Conservation (phyloP, 2,329 filamentous ascomycete genomes). For the Colletotrichum truncatum region DNA sequence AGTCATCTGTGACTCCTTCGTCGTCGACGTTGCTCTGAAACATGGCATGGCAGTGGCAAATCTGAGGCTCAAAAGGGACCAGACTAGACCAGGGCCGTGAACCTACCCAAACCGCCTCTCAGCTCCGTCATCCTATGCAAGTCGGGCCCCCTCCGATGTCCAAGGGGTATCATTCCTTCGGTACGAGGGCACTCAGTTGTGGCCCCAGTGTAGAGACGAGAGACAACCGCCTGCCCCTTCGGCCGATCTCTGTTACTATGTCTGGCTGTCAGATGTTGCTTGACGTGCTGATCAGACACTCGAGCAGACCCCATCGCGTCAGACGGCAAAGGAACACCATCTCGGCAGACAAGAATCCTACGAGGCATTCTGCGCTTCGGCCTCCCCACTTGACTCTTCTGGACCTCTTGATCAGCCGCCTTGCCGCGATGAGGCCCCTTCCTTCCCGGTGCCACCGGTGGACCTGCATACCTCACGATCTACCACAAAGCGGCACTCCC, state of each 20-base stretch:
- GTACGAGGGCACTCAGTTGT: not conserved
- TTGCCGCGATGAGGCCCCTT: slow-evolving; percentile 1
- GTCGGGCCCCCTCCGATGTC: slow-evolving; percentile 5
- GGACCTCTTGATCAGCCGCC: slow-evolving; percentile 9
- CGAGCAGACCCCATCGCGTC: slow-evolving; percentile 17
- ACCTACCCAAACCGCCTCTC: not conserved
- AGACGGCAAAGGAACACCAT: slow-evolving; percentile 1
- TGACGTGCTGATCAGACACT: slow-evolving; percentile 15
- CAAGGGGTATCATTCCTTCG: not conserved
- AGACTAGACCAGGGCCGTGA: not conserved
- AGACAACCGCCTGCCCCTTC: not conserved
- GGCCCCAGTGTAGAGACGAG: not conserved
- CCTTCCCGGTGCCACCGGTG: not conserved
- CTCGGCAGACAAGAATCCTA: slow-evolving; percentile 18
- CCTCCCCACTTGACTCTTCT: not conserved
- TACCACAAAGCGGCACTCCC: no score
- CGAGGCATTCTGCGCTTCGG: slow-evolving; percentile 20
- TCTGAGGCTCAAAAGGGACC: slow-evolving; percentile 21
- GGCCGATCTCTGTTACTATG: not conserved
- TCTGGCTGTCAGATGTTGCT: not conserved
- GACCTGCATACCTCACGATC: not conserved
- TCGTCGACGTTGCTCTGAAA: not conserved
- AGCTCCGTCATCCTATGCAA: not conserved
- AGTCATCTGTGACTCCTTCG: not conserved
- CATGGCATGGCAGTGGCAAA: slow-evolving; percentile 15